These are phyloP conservation scores for Thelephora ganbajun DNA, from an alignment of 768 basidiomycete genomes.

Conservation along the genomic window DNA sequence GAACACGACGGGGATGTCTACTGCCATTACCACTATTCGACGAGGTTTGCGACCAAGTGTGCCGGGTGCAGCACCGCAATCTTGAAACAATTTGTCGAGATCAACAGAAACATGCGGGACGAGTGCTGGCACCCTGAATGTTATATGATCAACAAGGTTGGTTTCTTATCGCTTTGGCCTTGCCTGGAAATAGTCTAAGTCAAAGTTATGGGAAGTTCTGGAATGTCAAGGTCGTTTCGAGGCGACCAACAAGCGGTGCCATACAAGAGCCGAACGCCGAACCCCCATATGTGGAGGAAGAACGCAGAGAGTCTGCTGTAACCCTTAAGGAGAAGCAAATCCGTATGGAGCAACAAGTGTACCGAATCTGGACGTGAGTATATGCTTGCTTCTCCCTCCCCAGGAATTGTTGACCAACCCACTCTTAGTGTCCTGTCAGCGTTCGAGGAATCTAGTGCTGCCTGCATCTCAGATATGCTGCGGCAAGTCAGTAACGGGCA, in stretches of 20 bases:
- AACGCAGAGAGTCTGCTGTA: constrained; percentile 59
- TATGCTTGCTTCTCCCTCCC: constrained; percentile 2
- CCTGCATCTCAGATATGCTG: constrained; percentile 98
- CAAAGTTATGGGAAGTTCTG: constrained; percentile 54
- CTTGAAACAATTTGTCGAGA: constrained; percentile 98
- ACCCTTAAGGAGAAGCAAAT: constrained; percentile 84
- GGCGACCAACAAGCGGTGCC: constrained; percentile 52
- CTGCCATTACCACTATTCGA: constrained; percentile 99
- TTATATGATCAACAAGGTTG: constrained; percentile 98
- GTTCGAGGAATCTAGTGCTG: constrained; percentile 98
- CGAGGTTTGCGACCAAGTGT: constrained; percentile 96
- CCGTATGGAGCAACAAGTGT: constrained; percentile 94
- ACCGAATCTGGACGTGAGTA: constrained; percentile 95
- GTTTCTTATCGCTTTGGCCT: constrained; percentile 9
- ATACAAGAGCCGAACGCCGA: constrained; percentile 20
- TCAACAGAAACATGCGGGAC: constrained; percentile 94
- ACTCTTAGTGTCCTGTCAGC: constrained; percentile 72
- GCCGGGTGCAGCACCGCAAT: constrained; percentile 96
- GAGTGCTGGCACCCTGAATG: constrained; percentile 99
- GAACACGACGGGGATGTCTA: constrained; percentile 97
- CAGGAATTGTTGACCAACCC: neutral
- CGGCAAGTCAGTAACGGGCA: constrained; percentile 93
- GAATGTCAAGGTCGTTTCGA: constrained; percentile 89
- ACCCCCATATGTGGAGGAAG: constrained; percentile 60
- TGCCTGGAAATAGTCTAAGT: neutral